Conservation (phyloP, 179 eudicot genomes). For the Silene vulgaris region DNA sequence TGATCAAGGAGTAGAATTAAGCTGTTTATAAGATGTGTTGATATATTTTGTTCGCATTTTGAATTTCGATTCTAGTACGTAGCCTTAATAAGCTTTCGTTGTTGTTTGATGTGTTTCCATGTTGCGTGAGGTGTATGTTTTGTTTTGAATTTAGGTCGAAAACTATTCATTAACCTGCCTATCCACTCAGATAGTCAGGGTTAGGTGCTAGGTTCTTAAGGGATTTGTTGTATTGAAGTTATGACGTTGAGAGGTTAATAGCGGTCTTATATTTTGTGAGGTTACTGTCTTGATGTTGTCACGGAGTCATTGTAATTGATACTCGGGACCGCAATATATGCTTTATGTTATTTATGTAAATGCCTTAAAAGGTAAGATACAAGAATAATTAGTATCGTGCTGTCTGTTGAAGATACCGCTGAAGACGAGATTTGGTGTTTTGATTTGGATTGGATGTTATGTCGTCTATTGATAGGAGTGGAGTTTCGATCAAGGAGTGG, state of each 20-base stretch:
- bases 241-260: not conserved
- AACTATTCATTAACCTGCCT: not conserved
- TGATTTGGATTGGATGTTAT: not conserved
- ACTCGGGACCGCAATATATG: not conserved
- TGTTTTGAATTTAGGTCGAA: not conserved
- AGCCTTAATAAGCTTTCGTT: too few relatives aligned
- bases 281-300: not conserved
- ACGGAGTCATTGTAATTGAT: not conserved
- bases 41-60: not conserved
- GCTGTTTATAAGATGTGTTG: not conserved
- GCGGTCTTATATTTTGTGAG: not conserved
- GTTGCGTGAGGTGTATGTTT: not conserved
- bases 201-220: not conserved
- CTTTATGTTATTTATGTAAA: not conserved
- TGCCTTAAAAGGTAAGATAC: not conserved
- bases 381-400: not conserved
- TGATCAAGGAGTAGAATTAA: not conserved
- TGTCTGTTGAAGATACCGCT: not conserved
- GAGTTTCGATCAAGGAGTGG: not conserved
- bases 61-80: not conserved
- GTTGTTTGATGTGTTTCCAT: not conserved
- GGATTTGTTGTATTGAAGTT: not conserved
- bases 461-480: not conserved
- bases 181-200: not conserved
- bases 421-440: not conserved